phyloP scores from a whole-genome alignment of 176 grass and related monocot genomes.

The Tillandsia leiboldiana region DNA sequence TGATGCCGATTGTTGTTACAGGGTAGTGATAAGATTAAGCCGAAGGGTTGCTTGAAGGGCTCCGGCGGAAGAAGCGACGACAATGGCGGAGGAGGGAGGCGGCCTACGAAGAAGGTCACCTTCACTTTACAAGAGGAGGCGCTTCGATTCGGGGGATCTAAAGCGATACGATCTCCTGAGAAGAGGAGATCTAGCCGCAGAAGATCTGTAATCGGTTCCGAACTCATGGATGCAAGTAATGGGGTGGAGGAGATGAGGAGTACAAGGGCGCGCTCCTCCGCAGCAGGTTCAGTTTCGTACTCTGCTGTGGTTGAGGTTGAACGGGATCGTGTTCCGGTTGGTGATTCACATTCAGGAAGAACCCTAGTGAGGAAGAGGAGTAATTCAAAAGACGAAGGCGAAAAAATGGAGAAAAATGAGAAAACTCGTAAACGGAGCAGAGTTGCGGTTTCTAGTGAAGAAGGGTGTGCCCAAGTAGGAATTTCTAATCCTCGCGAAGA shows the following conservation, averaged over 20 bases:
- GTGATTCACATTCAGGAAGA: neutral
- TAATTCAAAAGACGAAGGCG: neutral
- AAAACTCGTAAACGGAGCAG: conserved; percentile 11
- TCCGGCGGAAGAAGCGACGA: conserved; percentile 9
- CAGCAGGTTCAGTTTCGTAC: neutral
- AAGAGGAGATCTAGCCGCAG: conserved; percentile 17
- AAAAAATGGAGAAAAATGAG: conserved; percentile 10
- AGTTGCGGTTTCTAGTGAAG: conserved; percentile 8
- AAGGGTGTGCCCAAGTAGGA: conserved; percentile 4
- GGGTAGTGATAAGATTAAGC: neutral
- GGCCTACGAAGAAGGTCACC: conserved; percentile 28
- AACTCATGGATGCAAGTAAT: neutral
- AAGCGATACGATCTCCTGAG: conserved; percentile 8
- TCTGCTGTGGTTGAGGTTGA: conserved; percentile 3
- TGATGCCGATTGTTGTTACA: neutral
- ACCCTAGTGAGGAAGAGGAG: neutral
- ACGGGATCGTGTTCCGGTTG: neutral
- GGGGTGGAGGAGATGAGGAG: conserved; percentile 9
- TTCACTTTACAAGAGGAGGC: conserved; percentile 21
- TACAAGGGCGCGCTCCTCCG: conserved; percentile 13
- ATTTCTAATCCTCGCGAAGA: neutral
- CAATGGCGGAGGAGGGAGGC: neutral
- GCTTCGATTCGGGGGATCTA: neutral
- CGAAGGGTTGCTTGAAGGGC: conserved; percentile 38
- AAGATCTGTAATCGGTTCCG: conserved; percentile 7